Percentiles rank a stretch among this genome's conserved stretches.
Conservation (phyloP, 2,329 filamentous ascomycete species). For the Aspergillus awamori region DNA sequence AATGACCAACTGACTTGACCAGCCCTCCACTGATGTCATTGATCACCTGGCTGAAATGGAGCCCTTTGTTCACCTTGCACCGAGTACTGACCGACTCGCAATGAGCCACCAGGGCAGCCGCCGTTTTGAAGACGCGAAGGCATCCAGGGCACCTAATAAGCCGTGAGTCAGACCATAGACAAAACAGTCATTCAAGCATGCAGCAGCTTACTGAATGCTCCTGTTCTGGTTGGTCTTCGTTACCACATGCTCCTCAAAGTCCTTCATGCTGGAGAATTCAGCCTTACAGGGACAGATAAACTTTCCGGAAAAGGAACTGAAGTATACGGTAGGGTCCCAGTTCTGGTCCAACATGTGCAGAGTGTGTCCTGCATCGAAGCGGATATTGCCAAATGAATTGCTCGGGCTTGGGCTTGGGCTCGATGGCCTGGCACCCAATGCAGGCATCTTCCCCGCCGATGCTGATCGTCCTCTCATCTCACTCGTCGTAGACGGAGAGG, state of each 20-base stretch:
- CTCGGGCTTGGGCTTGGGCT: background rate
- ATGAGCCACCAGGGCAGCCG: conserved; percentile 44
- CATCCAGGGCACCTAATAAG: conserved; percentile 43
- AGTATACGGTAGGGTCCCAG: conserved; percentile 38
- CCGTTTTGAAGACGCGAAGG: conserved; percentile 41
- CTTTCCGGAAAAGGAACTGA: conserved; percentile 30
- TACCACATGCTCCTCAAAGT: conserved; percentile 40
- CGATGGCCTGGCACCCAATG: background rate
- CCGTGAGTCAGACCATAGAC: conserved; percentile 7
- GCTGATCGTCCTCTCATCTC: background rate
- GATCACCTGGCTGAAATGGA: conserved; percentile 38
- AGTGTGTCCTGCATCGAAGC: conserved; percentile 13
- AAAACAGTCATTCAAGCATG: background rate
- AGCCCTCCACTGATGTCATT: conserved; percentile 44
- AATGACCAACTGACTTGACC: conserved; percentile 35
- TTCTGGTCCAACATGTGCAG: conserved; percentile 19
- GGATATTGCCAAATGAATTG: background rate
- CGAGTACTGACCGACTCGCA: conserved; percentile 40
- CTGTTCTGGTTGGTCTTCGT: conserved; percentile 21
- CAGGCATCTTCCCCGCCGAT: background rate
- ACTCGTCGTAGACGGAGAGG: background rate
- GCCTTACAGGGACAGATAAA: conserved; percentile 42
- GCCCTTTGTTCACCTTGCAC: conserved; percentile 37
- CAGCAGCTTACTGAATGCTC: conserved; percentile 24
- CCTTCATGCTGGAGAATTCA: conserved; percentile 26